These are phyloP conservation scores for Cladosporium sp. DNA, from an alignment of 2,329 filamentous ascomycete species.

Conservation along the genomic window DNA sequence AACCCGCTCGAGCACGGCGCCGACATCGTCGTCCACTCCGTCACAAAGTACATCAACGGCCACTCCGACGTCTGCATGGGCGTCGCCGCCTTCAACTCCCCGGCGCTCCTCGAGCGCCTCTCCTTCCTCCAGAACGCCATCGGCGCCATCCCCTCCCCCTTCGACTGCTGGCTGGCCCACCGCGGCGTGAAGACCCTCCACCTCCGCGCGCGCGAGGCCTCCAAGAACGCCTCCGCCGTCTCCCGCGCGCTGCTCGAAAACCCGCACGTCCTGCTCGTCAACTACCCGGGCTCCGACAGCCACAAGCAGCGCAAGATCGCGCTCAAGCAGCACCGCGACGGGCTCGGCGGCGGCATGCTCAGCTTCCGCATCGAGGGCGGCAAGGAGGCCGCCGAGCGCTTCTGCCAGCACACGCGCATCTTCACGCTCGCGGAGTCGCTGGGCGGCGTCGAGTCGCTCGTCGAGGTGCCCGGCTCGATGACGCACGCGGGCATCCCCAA, in stretches of 20 bases:
- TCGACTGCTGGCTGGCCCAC: constrained; percentile 97
- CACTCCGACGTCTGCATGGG: constrained; percentile 97
- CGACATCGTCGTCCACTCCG: constrained; percentile 92
- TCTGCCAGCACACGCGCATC: constrained; percentile 83
- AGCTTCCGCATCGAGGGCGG: constrained; percentile 91
- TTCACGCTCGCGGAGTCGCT: constrained; percentile 91
- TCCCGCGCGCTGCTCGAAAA: constrained; percentile 72
- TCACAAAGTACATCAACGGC: constrained; percentile 99
- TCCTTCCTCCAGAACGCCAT: constrained; percentile 96
- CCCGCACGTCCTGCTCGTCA: constrained; percentile 77
- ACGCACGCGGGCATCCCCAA: constrained; percentile 92
- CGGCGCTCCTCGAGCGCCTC: constrained; percentile 68
- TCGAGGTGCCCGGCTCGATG: constrained; percentile 92
- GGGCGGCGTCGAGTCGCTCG: constrained; percentile 84
- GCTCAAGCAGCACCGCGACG: constrained; percentile 83
- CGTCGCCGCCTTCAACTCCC: constrained; percentile 87
- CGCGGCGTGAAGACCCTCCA: constrained; percentile 95
- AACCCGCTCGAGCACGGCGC: constrained; percentile 93
- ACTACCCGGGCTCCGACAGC: constrained; percentile 86
- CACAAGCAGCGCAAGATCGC: constrained; percentile 84
- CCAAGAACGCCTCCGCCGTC: constrained; percentile 70
- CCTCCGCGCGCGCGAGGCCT: constrained; percentile 80
- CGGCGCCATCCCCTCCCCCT: constrained; percentile 86
- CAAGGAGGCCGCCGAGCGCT: constrained; percentile 75
- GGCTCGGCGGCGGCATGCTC: constrained; percentile 94